phyloP scores from a whole-genome alignment of 1,284 basidiomycete genomes.

The Cutaneotrichosporon sp. region DNA sequence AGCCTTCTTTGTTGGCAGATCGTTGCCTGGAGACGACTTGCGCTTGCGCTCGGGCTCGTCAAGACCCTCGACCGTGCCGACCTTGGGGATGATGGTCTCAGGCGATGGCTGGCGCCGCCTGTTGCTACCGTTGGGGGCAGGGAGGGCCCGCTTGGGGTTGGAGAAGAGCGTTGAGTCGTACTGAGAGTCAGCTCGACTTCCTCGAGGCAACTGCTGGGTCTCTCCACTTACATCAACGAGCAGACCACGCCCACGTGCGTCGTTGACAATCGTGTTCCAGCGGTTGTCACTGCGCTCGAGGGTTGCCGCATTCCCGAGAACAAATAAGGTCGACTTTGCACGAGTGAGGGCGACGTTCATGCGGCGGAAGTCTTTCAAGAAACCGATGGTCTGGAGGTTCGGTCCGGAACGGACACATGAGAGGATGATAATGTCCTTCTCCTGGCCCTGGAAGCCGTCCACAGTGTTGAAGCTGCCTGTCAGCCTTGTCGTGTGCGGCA shows the following conservation, averaged over 20 bases:
- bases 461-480: slow-evolving; percentile 81
- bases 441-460: slow-evolving; percentile 97
- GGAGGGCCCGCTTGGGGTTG: background rate
- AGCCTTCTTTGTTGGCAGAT: slow-evolving; percentile 12
- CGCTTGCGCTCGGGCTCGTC: slow-evolving; percentile 4
- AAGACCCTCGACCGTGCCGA: background rate
- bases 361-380: slow-evolving; percentile 77
- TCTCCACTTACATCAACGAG: slow-evolving; percentile 55
- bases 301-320: slow-evolving; percentile 86
- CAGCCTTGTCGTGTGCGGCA: background rate
- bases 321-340: slow-evolving; percentile 89
- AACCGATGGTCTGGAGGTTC: slow-evolving; percentile 78
- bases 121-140: background rate
- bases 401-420: slow-evolving; percentile 90
- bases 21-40: background rate
- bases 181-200: background rate
- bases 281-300: slow-evolving; percentile 78
- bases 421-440: slow-evolving; percentile 93
- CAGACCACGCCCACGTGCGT: slow-evolving; percentile 63
- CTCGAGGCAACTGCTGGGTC: too few species aligned
- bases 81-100: slow-evolving; percentile 9
- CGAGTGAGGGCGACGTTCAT: slow-evolving; percentile 99
- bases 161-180: slow-evolving; percentile 5
- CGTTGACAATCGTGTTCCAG: slow-evolving; percentile 75
- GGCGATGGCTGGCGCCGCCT: background rate